Conservation (phyloP, 2,329 filamentous ascomycete species). For the Hypocreales sp. region DNA sequence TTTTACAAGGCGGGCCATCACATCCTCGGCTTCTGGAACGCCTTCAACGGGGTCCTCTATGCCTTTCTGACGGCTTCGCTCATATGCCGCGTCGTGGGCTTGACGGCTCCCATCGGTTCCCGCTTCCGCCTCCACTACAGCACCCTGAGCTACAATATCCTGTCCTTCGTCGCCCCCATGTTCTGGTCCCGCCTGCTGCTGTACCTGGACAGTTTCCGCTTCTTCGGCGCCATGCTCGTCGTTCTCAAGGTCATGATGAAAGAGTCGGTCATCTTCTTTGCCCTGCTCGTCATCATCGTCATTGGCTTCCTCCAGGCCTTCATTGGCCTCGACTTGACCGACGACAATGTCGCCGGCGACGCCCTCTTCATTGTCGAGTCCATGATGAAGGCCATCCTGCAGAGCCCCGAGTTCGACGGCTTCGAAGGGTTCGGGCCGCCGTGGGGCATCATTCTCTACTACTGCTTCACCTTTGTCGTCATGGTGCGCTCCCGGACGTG, state of each 20-base stretch:
- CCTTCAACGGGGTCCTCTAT: conserved; percentile 81
- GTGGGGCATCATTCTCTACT: conserved; percentile 91
- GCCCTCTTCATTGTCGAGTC: conserved; percentile 60
- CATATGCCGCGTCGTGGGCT: conserved; percentile 60
- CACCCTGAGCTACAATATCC: conserved; percentile 77
- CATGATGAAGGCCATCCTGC: conserved; percentile 85
- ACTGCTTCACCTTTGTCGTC: conserved; percentile 92
- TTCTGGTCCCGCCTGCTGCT: conserved; percentile 90
- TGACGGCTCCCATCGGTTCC: conserved; percentile 40
- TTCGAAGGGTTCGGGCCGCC: conserved; percentile 87
- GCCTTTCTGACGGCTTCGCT: conserved; percentile 64
- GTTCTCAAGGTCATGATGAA: conserved; percentile 94
- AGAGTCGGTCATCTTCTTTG: conserved; percentile 91
- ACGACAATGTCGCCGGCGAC: conserved; percentile 54
- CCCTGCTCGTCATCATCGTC: conserved; percentile 69
- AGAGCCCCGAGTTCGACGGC: conserved; percentile 73
- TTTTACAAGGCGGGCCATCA: conserved; percentile 87
- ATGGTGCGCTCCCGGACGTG: conserved; percentile 48
- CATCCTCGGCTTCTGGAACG: conserved; percentile 94
- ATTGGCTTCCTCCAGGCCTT: conserved; percentile 88
- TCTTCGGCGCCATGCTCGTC: conserved; percentile 97
- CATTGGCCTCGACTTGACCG: conserved; percentile 73
- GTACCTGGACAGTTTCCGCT: conserved; percentile 84
- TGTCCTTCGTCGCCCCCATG: conserved; percentile 88
- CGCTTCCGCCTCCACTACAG: conserved; percentile 47